These are phyloP conservation scores for Lanmaoa pseudosensibilis DNA, from an alignment of 768 basidiomycete genomes.

Conservation along the genomic window DNA sequence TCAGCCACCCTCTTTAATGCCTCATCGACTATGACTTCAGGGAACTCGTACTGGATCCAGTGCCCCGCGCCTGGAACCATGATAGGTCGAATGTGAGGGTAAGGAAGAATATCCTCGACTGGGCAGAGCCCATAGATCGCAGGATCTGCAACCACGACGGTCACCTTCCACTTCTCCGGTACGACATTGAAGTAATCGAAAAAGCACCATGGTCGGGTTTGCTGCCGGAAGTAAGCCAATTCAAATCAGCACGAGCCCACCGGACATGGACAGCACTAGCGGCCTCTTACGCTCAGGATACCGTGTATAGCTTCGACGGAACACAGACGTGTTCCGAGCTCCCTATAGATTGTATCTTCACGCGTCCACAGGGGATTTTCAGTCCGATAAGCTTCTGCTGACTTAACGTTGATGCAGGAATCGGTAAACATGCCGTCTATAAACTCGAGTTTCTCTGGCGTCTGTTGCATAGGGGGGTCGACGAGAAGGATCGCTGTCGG, in stretches of 20 bases:
- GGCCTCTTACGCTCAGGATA: constrained; percentile 5
- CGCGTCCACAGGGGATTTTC: constrained; percentile 20
- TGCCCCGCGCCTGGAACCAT: constrained; percentile 19
- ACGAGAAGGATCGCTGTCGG: constrained; percentile 20
- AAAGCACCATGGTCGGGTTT: constrained; percentile 21
- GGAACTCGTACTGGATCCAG: constrained; percentile 30
- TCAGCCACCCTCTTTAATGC: constrained; percentile 16
- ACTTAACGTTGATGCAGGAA: background rate
- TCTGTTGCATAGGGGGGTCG: constrained; percentile 13
- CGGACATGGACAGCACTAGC: background rate
- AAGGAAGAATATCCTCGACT: constrained; percentile 13
- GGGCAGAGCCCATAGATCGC: background rate
- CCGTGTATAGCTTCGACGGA: constrained; percentile 1
- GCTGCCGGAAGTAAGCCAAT: constrained; percentile 4
- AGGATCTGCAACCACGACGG: constrained; percentile 23
- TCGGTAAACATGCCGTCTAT: background rate
- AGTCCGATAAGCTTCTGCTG: background rate
- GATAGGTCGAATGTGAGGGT: constrained; percentile 10
- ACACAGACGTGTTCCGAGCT: constrained; percentile 14
- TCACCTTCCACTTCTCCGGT: constrained; percentile 14
- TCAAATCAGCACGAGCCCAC: background rate
- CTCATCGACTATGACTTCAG: constrained; percentile 20
- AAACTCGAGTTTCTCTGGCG: background rate
- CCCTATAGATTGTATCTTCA: constrained; percentile 3
- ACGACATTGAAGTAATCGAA: background rate